phyloP scores from a whole-genome alignment of 164 flowering plant species.

The Saururus chinensis region DNA sequence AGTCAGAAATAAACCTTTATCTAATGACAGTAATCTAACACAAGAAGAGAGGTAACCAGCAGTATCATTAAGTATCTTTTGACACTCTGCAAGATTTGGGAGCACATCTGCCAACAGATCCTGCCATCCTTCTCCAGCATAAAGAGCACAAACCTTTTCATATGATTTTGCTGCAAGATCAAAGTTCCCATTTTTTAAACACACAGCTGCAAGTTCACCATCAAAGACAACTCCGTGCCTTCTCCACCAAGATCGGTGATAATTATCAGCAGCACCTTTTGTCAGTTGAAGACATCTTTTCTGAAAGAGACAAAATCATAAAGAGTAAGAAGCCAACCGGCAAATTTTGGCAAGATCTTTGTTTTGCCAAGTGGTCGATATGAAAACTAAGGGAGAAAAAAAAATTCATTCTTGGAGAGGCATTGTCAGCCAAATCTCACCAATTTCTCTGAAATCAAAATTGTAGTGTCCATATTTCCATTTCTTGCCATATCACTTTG shows the following conservation, averaged over 20 bases:
- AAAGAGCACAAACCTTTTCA: constrained; percentile 97
- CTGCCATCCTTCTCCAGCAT: constrained; percentile 99
- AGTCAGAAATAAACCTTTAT: constrained; percentile 59
- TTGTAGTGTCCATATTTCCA: no score
- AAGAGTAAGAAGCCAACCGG: not conserved
- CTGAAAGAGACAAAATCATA: constrained; percentile 35
- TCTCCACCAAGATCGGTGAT: constrained; percentile 98
- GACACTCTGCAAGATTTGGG: constrained; percentile 95
- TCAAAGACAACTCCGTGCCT: constrained; percentile 97
- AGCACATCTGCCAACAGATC: constrained; percentile 92
- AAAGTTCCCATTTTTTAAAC: constrained; percentile 60
- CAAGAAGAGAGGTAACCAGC: constrained; percentile 96
- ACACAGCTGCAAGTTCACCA: constrained; percentile 94
- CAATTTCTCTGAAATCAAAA: no score
- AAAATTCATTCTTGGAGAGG: no score
- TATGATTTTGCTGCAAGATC: constrained; percentile 94
- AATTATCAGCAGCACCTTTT: constrained; percentile 94
- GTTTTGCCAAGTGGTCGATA: no score
- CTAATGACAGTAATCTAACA: constrained; percentile 84
- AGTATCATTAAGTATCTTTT: constrained; percentile 81
- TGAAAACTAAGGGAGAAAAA: no score
- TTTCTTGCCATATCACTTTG: no score
- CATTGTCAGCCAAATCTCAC: no score
- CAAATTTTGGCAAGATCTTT: no score
- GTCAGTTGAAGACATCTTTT: constrained; percentile 80